Evolutionary conservation across 805 yeast species (phyloP).

Genomic region (Saturnispora mendoncae): DNA sequence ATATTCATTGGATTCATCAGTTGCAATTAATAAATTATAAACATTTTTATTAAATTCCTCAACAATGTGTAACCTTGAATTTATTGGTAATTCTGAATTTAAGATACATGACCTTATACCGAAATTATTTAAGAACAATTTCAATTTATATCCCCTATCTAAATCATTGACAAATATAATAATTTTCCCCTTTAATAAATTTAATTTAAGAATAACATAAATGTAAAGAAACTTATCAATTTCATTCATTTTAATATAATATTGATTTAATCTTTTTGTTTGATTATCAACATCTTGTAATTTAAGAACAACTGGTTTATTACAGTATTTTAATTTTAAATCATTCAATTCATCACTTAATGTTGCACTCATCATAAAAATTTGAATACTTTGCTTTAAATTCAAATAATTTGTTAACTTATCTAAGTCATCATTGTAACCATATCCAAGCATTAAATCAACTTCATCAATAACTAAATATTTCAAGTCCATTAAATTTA

Average conservation of each 20-base stretch:
- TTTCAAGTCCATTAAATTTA: slow-evolving; percentile 49
- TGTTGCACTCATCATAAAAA: slow-evolving; percentile 95
- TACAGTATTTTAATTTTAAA: slow-evolving; percentile 70
- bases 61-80: slow-evolving; percentile 88
- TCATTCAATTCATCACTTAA: slow-evolving; percentile 76
- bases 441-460: slow-evolving; percentile 81
- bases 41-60: slow-evolving; percentile 91
- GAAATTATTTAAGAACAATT: slow-evolving; percentile 86
- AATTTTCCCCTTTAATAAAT: slow-evolving; percentile 84
- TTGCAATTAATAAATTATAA: slow-evolving; percentile 82
- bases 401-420: slow-evolving; percentile 57
- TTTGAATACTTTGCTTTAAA: slow-evolving; percentile 68
- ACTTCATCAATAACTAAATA: slow-evolving; percentile 91
- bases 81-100: slow-evolving; percentile 86
- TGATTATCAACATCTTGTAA: slow-evolving; percentile 55
- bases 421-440: slow-evolving; percentile 77
- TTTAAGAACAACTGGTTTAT: slow-evolving; percentile 72
- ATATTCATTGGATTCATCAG: slow-evolving; percentile 73
- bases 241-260: slow-evolving; percentile 78
- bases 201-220: slow-evolving; percentile 85
- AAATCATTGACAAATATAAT: slow-evolving; percentile 85
- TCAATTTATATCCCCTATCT: slow-evolving; percentile 90
- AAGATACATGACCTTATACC: slow-evolving; percentile 84
- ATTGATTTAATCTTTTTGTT: slow-evolving; percentile 64
- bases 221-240: slow-evolving; percentile 85